Evolutionary conservation across 2,329 filamentous ascomycete species (phyloP).

Genomic region (Alternaria sp.): DNA sequence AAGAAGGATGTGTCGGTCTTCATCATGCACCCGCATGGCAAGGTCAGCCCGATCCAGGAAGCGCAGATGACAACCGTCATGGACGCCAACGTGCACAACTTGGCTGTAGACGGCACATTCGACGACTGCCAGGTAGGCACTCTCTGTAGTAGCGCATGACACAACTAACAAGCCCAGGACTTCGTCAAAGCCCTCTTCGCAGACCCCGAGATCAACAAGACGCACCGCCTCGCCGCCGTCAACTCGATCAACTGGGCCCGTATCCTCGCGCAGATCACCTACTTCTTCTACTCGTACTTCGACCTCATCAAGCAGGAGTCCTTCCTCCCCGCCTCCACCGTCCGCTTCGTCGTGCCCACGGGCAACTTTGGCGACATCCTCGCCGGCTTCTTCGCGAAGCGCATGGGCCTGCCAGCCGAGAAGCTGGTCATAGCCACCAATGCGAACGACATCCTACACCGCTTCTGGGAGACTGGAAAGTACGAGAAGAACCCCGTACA

Average conservation of each 20-base stretch:
- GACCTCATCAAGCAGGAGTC: conserved; percentile 67
- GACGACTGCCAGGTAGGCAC: conserved; percentile 83
- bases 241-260: conserved; percentile 97
- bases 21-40: conserved; percentile 91
- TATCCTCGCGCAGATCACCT: conserved; percentile 94
- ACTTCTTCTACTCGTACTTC: conserved; percentile 97
- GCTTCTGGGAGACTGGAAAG: conserved; percentile 88
- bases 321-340: conserved; percentile 66
- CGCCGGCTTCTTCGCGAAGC: conserved; percentile 88
- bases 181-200: conserved; percentile 93
- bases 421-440: conserved; percentile 95
- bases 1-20: conserved; percentile 98
- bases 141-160: neutral
- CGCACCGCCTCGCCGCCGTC: conserved; percentile 85
- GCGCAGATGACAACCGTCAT: conserved; percentile 96
- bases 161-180: conserved; percentile 62
- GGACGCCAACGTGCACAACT: conserved; percentile 90
- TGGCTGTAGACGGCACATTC: conserved; percentile 88
- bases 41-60: conserved; percentile 90
- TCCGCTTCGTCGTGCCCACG: conserved; percentile 89
- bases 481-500: conserved; percentile 84
- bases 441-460: conserved; percentile 94
- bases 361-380: conserved; percentile 98
- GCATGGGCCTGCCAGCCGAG: conserved; percentile 86
- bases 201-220: conserved; percentile 81